Percentiles rank a stretch among this genome's conserved stretches.
Conservation (phyloP, 2,329 filamentous ascomycete genomes). For the Talaromyces sp. region DNA sequence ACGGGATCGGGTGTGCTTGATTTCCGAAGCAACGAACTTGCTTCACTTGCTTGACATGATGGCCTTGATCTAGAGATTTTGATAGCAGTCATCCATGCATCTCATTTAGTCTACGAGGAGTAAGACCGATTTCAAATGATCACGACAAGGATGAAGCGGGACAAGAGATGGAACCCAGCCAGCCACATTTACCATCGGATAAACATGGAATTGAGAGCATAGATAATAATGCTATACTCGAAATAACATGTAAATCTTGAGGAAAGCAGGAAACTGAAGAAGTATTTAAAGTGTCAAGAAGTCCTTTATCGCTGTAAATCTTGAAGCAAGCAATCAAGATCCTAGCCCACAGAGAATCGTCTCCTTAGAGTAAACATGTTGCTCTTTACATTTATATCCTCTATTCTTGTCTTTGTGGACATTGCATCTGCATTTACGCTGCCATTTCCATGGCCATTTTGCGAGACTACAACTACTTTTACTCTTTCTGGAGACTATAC, state of each 20-base stretch:
- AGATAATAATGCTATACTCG: background rate
- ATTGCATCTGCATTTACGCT: background rate
- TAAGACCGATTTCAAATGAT: background rate
- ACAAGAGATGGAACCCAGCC: background rate
- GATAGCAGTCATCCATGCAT: background rate
- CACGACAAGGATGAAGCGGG: background rate
- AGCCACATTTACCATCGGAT: background rate
- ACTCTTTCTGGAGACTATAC: constrained; percentile 5
- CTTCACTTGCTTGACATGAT: background rate
- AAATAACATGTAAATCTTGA: background rate
- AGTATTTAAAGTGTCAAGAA: background rate
- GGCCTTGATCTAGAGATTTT: background rate
- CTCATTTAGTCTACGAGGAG: background rate
- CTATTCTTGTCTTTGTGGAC: background rate
- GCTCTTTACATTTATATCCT: background rate
- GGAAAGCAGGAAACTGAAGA: background rate
- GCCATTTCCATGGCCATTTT: constrained; percentile 7
- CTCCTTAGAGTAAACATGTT: background rate
- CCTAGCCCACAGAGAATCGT: background rate
- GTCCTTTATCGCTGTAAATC: background rate
- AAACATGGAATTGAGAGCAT: background rate
- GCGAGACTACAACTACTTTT: background rate
- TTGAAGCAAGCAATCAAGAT: background rate
- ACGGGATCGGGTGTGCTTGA: background rate
- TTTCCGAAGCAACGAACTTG: background rate